Percentiles rank a stretch among this genome's conserved stretches.
These are phyloP conservation scores for Camellia sinensis DNA, from an alignment of 148 eudicot species.

Conservation along the genomic window DNA sequence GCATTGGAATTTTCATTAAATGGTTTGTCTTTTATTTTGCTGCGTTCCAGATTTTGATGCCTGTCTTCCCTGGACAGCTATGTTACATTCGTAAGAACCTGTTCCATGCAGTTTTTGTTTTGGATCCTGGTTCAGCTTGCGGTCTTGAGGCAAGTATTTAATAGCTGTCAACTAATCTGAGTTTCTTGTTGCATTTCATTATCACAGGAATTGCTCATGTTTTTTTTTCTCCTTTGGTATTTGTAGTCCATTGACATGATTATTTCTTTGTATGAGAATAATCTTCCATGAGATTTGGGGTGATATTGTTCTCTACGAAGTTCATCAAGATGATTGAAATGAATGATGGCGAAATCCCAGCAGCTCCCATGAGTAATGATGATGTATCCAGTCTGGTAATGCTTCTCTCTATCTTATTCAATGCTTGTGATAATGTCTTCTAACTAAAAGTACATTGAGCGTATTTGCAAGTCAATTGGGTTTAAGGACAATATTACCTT, in stretches of 20 bases:
- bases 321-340: conserved; percentile 50
- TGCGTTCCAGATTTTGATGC: conserved; percentile 89
- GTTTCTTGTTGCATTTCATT: conserved; percentile 11
- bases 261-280: conserved; percentile 71
- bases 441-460: not conserved
- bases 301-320: conserved; percentile 68
- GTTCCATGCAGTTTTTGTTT: conserved; percentile 77
- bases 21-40: conserved; percentile 5
- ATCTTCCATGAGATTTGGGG: conserved; percentile 91
- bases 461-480: not conserved
- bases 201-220: conserved; percentile 12
- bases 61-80: conserved; percentile 94
- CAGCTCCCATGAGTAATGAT: conserved; percentile 27
- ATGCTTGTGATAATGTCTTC: not conserved
- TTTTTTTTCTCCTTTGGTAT: conserved; percentile 13
- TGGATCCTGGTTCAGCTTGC: conserved; percentile 85
- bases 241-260: conserved; percentile 68
- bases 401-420: conserved; percentile 8
- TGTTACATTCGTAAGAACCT: conserved; percentile 94
- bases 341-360: conserved; percentile 47
- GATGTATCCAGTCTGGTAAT: conserved; percentile 77
- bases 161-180: conserved; percentile 2
- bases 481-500: not conserved
- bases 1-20: not conserved
- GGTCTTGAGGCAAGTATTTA: conserved; percentile 86